Base-by-base conservation (phyloP, 352 stramenopile species). In the Lagenidium sp. region DNA sequence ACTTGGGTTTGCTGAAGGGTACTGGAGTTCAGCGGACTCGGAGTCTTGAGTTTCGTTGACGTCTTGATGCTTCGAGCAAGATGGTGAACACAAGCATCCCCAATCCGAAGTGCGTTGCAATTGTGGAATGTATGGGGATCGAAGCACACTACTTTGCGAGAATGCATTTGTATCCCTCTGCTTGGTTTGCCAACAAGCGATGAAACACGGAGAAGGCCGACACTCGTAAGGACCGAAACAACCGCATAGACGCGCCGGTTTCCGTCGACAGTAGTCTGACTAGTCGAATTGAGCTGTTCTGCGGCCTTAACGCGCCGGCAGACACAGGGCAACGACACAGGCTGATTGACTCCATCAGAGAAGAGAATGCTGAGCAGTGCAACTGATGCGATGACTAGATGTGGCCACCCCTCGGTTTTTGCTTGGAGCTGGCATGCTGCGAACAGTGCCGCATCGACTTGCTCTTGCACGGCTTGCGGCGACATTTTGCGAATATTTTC, bases 191-290 rank as follows among this genome's bases (percentile, higher is more conserved):
- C 28, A 32, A 32, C 28, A 15, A 53, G 40, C 6, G 52, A 36
- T 4, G 54, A 57, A 2, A 67, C 56, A 13, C 62, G 34, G 16
- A 88, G 55, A 24, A 84, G 41, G 36, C 69, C 71, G 50, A 76
- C 77, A 41, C 50, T 73, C 3, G 42, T 55, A 28, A 88, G 57
- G 20, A 88, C 68, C 0, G 72, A 73, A 22, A 80, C 71, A 20
- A 85, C 68, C 23, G 85, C 72, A 37, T 88, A 88, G 16, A 88
- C 49, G 1, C 75, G 72, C 4, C 75, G 72, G 39, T 71, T 70
- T 11, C 72, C 57, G 41, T 85, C 72, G 23, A 41, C 50, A 38
- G 13, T 41, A 16, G 56, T 45, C 22, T 55, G 21, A 35, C 41
- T 22, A 32, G 20, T 15, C 13, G 47, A 19, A 63, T 55, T 41